phyloP scores from a whole-genome alignment of 148 eudicot species.

The Mesembryanthemum crystallinum region DNA sequence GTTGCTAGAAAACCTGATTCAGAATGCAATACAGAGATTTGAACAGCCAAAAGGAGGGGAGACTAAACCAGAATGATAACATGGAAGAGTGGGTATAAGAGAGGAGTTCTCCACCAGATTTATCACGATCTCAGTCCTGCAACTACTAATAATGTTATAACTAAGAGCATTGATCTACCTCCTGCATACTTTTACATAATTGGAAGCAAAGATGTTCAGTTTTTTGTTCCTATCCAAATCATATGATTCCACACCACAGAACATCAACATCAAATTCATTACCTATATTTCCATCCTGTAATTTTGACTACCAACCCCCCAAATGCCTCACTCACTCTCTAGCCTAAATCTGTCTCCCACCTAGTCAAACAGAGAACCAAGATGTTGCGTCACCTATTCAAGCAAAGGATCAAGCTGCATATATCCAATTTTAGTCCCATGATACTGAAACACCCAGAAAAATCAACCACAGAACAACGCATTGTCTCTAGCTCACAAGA shows the following conservation, averaged over 20 bases:
- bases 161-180: neutral
- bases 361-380: neutral
- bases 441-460: neutral
- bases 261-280: neutral
- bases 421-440: neutral
- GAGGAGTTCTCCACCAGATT: neutral
- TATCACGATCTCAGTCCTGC: neutral
- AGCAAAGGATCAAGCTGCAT: neutral
- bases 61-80: neutral
- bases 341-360: too few species aligned
- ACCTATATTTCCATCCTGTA: neutral
- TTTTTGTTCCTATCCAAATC: slow-evolving; percentile 2
- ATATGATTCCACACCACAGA: neutral
- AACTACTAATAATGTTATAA: neutral
- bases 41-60: neutral
- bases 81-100: neutral
- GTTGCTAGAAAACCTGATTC: too few species aligned
- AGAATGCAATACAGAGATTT: neutral
- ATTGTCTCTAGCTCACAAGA: neutral
- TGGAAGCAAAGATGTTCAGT: neutral
- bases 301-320: neutral
- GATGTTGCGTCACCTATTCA: neutral
- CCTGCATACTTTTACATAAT: neutral
- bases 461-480: neutral
- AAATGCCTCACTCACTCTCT: neutral